Evolutionary conservation across 371 early-diverging fungal species (phyloP), one percentile per base, ranked within the genome.

Genomic region (Choanephora cucurbitarum): DNA sequence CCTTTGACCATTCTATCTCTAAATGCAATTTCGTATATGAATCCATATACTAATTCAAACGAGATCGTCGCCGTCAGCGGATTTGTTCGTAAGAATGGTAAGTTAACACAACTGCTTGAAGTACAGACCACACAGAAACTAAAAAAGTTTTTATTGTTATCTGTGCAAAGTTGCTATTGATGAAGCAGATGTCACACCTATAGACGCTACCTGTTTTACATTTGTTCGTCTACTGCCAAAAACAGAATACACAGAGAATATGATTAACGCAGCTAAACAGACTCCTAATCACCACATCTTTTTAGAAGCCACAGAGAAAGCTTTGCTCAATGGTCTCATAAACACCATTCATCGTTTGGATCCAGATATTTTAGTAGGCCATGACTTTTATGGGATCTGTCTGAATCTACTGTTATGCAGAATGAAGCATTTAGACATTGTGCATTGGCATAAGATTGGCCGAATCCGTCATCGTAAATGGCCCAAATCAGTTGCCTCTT

Each of bases 291-390:
- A 73, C 14, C 24, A 46, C 2, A 55, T 74, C 32, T 60, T 70
- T 21, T 56, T 81, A 6, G 85, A 88, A 49, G 61, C 63, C 22
- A 82, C 80, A 48, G 91, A 91, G 63, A 55, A 55, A 23, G 80
- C 78, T 2, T 53, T 92, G 34, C 65, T 92, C 9, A 82, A 83
- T 55, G 81, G 68, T 54, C 47, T 92, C 18, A 49, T 87, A 32
- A 88, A 87, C 85, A 55, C 51, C 66, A 79, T 98, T 23, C 83
- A 89, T 43, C 58, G 68, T 17, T 28, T 67, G 11, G 99, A 99
- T 60, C 97, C 98, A 0, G 98, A 99, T 74, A 81, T 98, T 6
- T 72, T 97, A 51, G 91, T 96, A n/a, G 97, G 98, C 22, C 99
- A 99, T 77, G 97, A 98, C 66, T 91, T 97, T 75, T 76, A 91